phyloP scores from a whole-genome alignment of 2,329 filamentous ascomycete genomes.

The Cadophora sp. region DNA sequence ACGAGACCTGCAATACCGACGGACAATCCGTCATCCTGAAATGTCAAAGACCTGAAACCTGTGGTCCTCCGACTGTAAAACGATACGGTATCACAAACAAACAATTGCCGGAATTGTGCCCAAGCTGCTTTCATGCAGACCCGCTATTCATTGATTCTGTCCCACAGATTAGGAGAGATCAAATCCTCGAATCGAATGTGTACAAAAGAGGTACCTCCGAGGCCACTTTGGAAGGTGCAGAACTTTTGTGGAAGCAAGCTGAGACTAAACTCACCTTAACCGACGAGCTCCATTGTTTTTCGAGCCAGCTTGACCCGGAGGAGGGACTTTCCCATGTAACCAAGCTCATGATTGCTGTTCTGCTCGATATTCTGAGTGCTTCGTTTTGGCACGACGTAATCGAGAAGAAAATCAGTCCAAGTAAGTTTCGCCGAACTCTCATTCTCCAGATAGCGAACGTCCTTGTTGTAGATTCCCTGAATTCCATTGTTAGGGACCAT shows the following conservation, averaged over 20 bases:
- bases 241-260: background rate
- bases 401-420: background rate
- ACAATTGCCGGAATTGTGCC: background rate
- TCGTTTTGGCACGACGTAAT: background rate
- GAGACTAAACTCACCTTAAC: background rate
- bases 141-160: background rate
- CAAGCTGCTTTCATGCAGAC: background rate
- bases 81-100: background rate
- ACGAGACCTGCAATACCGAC: background rate
- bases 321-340: background rate
- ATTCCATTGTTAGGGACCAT: background rate
- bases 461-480: background rate
- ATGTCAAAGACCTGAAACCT: background rate
- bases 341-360: background rate
- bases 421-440: background rate
- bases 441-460: background rate
- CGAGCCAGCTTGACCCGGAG: background rate
- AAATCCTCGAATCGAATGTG: background rate
- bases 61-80: background rate
- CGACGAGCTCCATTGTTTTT: background rate
- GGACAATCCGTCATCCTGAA: background rate
- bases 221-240: background rate
- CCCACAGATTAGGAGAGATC: background rate
- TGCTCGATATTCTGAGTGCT: background rate
- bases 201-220: background rate